Evolutionary conservation across 1,139 yeast species (phyloP).

Genomic region (Zygosaccharomyces sapae): DNA sequence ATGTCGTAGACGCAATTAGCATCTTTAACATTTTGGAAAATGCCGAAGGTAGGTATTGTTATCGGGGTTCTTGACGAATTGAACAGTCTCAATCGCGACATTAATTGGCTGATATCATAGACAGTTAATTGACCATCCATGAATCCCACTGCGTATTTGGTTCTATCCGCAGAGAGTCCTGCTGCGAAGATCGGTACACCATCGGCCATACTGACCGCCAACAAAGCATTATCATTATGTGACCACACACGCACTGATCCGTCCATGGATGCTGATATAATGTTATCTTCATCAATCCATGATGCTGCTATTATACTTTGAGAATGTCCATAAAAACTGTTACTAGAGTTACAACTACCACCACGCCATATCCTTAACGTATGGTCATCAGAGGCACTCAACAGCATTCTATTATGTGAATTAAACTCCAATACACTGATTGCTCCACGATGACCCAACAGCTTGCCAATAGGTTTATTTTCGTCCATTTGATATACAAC

Average conservation of each 20-base stretch:
- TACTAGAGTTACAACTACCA: slow-evolving; percentile 46
- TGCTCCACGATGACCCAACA: slow-evolving; percentile 65
- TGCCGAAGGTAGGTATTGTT: slow-evolving; percentile 14
- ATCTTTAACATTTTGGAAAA: slow-evolving; percentile 18
- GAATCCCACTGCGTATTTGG: slow-evolving; percentile 58
- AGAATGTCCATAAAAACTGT: slow-evolving; percentile 47
- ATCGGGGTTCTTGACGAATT: slow-evolving; percentile 7
- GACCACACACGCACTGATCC: slow-evolving; percentile 73
- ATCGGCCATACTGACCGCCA: slow-evolving; percentile 42
- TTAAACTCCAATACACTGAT: slow-evolving; percentile 59
- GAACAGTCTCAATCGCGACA: slow-evolving; percentile 6
- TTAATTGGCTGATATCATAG: slow-evolving; percentile 19
- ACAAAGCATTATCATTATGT: slow-evolving; percentile 41
- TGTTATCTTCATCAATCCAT: slow-evolving; percentile 46
- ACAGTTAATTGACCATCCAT: slow-evolving; percentile 47
- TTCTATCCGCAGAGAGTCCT: slow-evolving; percentile 47
- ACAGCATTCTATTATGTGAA: slow-evolving; percentile 48
- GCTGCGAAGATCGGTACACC: slow-evolving; percentile 53
- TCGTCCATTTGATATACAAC: slow-evolving; percentile 55
- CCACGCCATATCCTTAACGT: slow-evolving; percentile 71
- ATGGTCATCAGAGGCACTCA: slow-evolving; percentile 76
- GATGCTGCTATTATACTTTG: slow-evolving; percentile 53
- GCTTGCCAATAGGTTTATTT: slow-evolving; percentile 51
- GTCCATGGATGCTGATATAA: slow-evolving; percentile 59
- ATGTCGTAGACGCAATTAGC: slow-evolving; percentile 18